phyloP scores from a whole-genome alignment of 352 stramenopile species.

The Aphanomyces cochlioides region DNA sequence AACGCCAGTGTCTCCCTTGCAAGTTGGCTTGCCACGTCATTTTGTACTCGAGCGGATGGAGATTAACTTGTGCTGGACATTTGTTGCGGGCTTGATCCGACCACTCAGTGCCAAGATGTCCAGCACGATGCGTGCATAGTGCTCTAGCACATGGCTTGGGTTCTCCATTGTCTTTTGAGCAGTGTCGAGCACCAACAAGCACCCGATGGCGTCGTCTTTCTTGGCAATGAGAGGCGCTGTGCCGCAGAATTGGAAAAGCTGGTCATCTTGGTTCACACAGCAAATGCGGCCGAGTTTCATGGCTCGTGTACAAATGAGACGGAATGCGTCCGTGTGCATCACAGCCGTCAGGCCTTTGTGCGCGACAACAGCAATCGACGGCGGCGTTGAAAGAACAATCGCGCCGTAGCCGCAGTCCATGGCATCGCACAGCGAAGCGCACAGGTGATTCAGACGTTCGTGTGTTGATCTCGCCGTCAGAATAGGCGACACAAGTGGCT shows the following conservation, averaged over 20 bases:
- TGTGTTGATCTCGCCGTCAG: not conserved
- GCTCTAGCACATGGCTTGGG: not conserved
- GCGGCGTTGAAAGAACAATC: constrained; percentile 7
- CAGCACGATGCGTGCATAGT: not conserved
- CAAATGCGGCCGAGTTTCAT: constrained; percentile 7
- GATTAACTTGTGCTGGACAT: not conserved
- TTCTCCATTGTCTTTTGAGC: not conserved
- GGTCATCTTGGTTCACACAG: constrained; percentile 9
- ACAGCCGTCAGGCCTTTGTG: constrained; percentile 17
- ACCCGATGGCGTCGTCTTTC: not conserved
- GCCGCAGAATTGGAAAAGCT: constrained; percentile 18
- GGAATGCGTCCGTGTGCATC: constrained; percentile 13
- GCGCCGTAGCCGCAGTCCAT: constrained; percentile 20
- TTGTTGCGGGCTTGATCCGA: not conserved
- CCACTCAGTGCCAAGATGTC: not conserved
- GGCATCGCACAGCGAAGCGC: constrained; percentile 11
- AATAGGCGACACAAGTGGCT: constrained; percentile 19
- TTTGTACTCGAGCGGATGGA: too few species aligned
- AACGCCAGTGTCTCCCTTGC: too few species aligned
- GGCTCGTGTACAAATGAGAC: constrained; percentile 19
- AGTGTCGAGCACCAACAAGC: constrained; percentile 5
- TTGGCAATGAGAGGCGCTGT: constrained; percentile 11
- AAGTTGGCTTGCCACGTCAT: too few species aligned
- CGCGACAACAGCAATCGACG: constrained; percentile 12
- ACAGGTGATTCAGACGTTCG: not conserved